Base-by-base conservation (phyloP, 352 stramenopile species). In the Globisporangium cystogenes region DNA sequence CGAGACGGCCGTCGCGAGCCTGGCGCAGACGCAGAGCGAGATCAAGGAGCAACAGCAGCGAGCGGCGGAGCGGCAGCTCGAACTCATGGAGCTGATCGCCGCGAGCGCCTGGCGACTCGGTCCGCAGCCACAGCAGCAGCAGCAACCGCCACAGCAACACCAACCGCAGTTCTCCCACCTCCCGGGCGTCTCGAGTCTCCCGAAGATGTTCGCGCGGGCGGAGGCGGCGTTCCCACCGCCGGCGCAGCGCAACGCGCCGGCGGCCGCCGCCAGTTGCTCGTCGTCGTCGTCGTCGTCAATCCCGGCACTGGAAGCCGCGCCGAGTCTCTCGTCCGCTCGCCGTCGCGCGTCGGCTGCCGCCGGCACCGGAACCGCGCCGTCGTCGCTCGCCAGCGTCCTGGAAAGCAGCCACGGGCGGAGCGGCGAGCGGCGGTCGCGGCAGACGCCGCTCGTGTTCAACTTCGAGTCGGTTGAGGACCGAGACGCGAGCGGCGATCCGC, bases 11-110 rank as follows among this genome's bases (percentile, higher is more conserved):
- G 67, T 87, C 27, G 68, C 67, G 39, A 54, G 55, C 14, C 29
- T 87, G 15, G 41, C 71, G 35, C 57, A 45, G 12, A 43, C 53
- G 5, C 74, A 87, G 41, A 46, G 8, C 20, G 72, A 86, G 45
- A 76, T 84, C 35, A 70, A 76, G 27, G 64, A 82, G 33, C 65
- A 80, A 15, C 62, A 81, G 23, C 50, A 50, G 26, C 58, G 59
- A 36, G 53, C 56, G 12, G 48, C 68, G n/a, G 62, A 74, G 35
- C 60, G 53, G 8, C 67, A 83, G 43, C 55, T 48, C 1, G 62
- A 79, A 50, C 56, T 85, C 3, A 55, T 87, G 21, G 50, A 73
- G 31, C 45, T 60, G 26, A 50, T 87, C 45, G 62, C 48, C 6
- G 41, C 29, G 31, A 49, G 40, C 42, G 37, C 31, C 14, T 29